Evolutionary conservation across 192 early-diverging fungal genomes (phyloP), one percentile per base, ranked within the genome.

Genomic region (Chytriomyces sp.): DNA sequence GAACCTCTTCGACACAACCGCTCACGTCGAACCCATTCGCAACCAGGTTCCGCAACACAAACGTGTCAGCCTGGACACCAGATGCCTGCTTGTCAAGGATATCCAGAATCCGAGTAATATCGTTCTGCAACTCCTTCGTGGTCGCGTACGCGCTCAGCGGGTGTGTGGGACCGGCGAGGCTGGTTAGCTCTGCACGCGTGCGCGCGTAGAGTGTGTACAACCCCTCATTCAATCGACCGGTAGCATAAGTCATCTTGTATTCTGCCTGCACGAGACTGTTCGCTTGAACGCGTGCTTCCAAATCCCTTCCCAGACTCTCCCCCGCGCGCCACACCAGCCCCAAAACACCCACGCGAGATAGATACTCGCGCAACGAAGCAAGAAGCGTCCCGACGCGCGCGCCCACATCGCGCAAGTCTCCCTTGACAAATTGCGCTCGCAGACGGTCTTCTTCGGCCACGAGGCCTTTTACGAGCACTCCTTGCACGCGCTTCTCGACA

Each of bases 171-270:
- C 19, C 33, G 22, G 64, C 49, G 12, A 78, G 32, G 19, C 61
- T 32, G 7, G 40, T 34, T 6, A 78, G 72, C 36, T 74, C 59
- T n/a, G 64, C 33, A 6, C 49, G 64, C 6, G 77, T 71, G 26
- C 70, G 72, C 52, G 76, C 62, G 70, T 67, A 72, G 1, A 79
- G 59, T 6, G 59, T 52, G 58, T 70, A 59, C 14, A 77, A 57
- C 19, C 75, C 81, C 52, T 82, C 78, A 64, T 82, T 82, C 38
- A 79, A 44, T 55, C 74, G 77, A 38, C 81, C 81, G 30, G 78
- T 56, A 4, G 74, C 66, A 52, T 82, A 79, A 17, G 74, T 75
- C 81, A 82, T 82, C 76, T 78, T 30, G 52, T 77, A 79, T 55
- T 82, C 81, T 10, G 78, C 75, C 34, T 77, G 38, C 30, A 67